Evolutionary conservation across 2,329 filamentous ascomycete species (phyloP), one percentile per base, ranked within the genome.

Genomic region (Hymenoscyphus scutula): DNA sequence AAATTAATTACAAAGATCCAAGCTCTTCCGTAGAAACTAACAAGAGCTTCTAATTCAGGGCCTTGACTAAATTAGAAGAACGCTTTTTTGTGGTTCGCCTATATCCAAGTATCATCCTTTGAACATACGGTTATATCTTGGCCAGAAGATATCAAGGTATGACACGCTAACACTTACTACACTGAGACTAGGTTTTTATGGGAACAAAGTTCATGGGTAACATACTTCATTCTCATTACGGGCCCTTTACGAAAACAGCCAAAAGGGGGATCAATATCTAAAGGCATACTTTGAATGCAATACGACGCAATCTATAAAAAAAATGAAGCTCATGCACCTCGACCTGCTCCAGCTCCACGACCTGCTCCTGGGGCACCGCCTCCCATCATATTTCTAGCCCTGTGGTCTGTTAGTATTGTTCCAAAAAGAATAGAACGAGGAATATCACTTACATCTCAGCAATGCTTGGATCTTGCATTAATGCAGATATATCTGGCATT

Each of bases 391-490:
- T 60, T 60, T 45, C 58, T 27, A 34, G 58, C 58, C 58, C 58
- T 60, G n/a, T 19, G 23, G 19, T 7, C 23, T 27, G 19, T 29
- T 19, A 29, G 29, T 54, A 54, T 30, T 54, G n/a, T 27, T 27
- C 5, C 8, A 8, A 32, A 19, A 19, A 4, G 6, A 37, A 25
- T 19, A 13, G 15, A 6, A 7, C 5, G 45, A 1, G 27, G n/a
- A 27, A 27, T 25, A 38, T 29, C 5, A 38, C 60, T 62, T 54
- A 62, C 60, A 98, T 92, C 63, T 97, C 92, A 53, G 92, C 91
- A 76, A 99, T 89, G 75, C 80, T 90, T 56, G 95, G 95, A 75
- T 99, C 95, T 67, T 87, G 89, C 95, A 99, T 97, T 76, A 99
- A 80, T 68, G 83, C 83, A 61, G 84, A 82, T 73, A 98, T 81